Base-by-base conservation (phyloP, 2,329 filamentous ascomycete species). In the Botryotinia convoluta region DNA sequence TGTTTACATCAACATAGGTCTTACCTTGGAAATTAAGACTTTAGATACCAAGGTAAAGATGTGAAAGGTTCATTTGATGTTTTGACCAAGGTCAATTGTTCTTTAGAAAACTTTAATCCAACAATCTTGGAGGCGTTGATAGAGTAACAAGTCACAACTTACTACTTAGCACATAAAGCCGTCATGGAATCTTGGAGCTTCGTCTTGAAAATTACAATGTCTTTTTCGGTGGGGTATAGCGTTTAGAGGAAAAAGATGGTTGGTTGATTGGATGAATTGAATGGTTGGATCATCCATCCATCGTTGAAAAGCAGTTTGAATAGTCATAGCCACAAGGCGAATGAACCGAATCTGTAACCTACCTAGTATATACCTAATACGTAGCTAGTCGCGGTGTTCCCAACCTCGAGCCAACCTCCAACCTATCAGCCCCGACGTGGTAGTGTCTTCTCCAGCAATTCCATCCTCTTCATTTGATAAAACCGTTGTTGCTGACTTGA, bases 401-500 rank as follows among this genome's bases (percentile, higher is more conserved):
- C 26, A 54, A 54, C 48, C 48, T 54, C 48, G 48, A 54, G 26
- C 51, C 51, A 57, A 29, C 51, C 51, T 57, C n/a, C 51, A 18
- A 29, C 51, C 51, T 32, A 57, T 57, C 51, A 57, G 51, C 51
- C 14, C 12, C 48, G 5, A n/a, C 26, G 48, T 16, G 26, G 26
- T 61, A 22, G 60, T 39, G 60, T 39, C 26, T n/a, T 37, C 35
- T 62, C 60, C 37, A n/a, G 35, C 60, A 18, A 16, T 22, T 42
- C 51, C 51, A 29, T 57, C 22, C 37, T 42, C 37, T 42, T 39
- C 61, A 63, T 63, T n/a, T 57, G 51, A 29, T 29, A 42, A 44
- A 63, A 44, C 37, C 61, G 61, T 42, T 63, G 39, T 39, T 63
- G 61, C 61, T 59, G 67, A 54, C 51, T 57, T 18, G 51, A 60